phyloP scores from a whole-genome alignment of 352 stramenopile genomes.

The Phytophthora foliorum region DNA sequence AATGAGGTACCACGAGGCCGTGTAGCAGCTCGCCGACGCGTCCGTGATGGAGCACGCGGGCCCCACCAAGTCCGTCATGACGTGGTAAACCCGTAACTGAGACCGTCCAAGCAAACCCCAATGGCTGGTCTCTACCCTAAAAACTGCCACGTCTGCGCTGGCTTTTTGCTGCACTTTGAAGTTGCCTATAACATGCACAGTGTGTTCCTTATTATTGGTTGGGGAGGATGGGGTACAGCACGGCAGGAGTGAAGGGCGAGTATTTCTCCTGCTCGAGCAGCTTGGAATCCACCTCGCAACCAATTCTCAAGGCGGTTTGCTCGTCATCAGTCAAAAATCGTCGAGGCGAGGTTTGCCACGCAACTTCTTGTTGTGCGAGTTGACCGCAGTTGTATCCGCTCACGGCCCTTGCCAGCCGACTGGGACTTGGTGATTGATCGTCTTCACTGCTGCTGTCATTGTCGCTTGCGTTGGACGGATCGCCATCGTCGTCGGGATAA shows the following conservation, averaged over 20 bases:
- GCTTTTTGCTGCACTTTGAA: constrained; percentile 30
- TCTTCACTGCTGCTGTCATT: constrained; percentile 17
- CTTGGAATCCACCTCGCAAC: constrained; percentile 1
- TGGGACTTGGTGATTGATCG: constrained; percentile 18
- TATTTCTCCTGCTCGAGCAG: constrained; percentile 37
- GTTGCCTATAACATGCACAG: constrained; percentile 2
- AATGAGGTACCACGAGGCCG: constrained; percentile 85
- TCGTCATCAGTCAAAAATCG: constrained; percentile 36
- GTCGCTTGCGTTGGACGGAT: constrained; percentile 14
- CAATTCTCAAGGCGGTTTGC: constrained; percentile 40
- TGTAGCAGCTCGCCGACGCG: constrained; percentile 69
- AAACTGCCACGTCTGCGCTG: constrained; percentile 15
- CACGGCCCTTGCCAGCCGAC: constrained; percentile 30
- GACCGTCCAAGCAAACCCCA: not conserved
- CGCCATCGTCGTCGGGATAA: constrained; percentile 20
- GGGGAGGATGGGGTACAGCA: constrained; percentile 70
- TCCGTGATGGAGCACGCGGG: constrained; percentile 70
- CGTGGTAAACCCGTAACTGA: constrained; percentile 19
- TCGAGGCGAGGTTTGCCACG: constrained; percentile 6
- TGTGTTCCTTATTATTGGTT: constrained; percentile 34
- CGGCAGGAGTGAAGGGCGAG: constrained; percentile 61
- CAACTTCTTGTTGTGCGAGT: constrained; percentile 16
- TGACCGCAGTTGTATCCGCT: constrained; percentile 32
- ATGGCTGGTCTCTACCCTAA: constrained; percentile 26
- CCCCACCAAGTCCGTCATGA: constrained; percentile 27